Percentiles rank a stretch among this genome's conserved stretches.
phyloP scores from a whole-genome alignment of 1,284 basidiomycete genomes.

The Malassezia equina region DNA sequence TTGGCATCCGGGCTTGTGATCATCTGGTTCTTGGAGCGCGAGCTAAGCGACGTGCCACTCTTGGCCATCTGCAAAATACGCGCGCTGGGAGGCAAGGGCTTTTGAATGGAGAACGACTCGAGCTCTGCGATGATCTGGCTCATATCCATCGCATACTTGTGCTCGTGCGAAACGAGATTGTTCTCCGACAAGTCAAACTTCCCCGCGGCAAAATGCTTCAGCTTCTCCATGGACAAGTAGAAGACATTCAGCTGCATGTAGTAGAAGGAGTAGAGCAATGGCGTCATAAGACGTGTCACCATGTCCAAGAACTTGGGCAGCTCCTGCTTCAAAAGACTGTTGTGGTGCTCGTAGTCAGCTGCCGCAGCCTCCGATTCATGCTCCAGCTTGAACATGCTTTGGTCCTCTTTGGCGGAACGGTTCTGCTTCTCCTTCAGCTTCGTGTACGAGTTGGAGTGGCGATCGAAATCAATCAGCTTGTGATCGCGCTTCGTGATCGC shows the following conservation, averaged over 20 bases:
- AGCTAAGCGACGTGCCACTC: conserved; percentile 6
- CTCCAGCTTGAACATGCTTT: conserved; percentile 61
- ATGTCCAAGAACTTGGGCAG: conserved; percentile 81
- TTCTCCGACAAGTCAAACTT: conserved; percentile 66
- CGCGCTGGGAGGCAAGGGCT: conserved; percentile 28
- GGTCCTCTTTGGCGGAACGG: conserved; percentile 48
- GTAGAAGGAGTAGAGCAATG: conserved; percentile 93
- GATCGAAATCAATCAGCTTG: conserved; percentile 92
- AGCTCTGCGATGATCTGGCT: conserved; percentile 63
- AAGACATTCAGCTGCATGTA: conserved; percentile 98
- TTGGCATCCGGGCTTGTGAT: neutral
- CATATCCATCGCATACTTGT: conserved; percentile 67
- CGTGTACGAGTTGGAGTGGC: conserved; percentile 85
- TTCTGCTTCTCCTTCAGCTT: conserved; percentile 91
- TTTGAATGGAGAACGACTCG: conserved; percentile 35
- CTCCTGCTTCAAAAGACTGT: conserved; percentile 79
- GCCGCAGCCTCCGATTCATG: conserved; percentile 93
- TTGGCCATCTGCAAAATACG: conserved; percentile 18
- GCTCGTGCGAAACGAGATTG: conserved; percentile 56
- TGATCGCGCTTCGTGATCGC: conserved; percentile 92
- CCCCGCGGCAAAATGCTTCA: conserved; percentile 68
- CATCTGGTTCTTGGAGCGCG: neutral
- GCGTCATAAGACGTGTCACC: conserved; percentile 80
- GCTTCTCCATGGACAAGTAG: conserved; percentile 84
- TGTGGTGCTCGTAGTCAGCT: conserved; percentile 94